These are phyloP conservation scores for Knoxdaviesia capensis DNA, from an alignment of 2,329 filamentous ascomycete genomes.

Conservation along the genomic window DNA sequence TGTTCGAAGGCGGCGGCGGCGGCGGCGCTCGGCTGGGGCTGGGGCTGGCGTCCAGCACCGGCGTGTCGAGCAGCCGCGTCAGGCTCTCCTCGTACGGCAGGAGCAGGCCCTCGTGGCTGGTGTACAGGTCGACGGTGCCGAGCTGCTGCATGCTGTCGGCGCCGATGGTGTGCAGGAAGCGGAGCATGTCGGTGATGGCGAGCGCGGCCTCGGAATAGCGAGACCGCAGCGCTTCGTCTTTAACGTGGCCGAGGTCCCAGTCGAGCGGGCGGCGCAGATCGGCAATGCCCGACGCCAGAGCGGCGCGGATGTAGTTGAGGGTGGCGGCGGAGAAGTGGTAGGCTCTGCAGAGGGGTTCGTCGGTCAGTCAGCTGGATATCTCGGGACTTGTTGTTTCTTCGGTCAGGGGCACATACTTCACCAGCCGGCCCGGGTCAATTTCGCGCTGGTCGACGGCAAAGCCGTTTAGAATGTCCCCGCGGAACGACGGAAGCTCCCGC, in stretches of 20 bases:
- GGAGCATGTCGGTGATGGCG: constrained; percentile 75
- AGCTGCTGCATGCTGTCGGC: constrained; percentile 69
- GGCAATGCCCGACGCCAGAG: constrained; percentile 72
- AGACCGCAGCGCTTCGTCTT: constrained; percentile 60
- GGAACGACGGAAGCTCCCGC: constrained; percentile 68
- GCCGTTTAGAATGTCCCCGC: constrained; percentile 90
- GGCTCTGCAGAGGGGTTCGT: constrained; percentile 28
- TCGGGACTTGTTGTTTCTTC: background rate
- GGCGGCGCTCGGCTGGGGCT: constrained; percentile 19
- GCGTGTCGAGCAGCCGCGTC: constrained; percentile 54
- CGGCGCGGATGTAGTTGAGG: constrained; percentile 75
- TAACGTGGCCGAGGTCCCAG: constrained; percentile 86
- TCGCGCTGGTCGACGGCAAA: constrained; percentile 55
- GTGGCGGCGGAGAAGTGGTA: constrained; percentile 95
- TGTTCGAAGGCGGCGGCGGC: constrained; percentile 13
- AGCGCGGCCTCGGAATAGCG: constrained; percentile 74
- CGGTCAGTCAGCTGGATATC: constrained; percentile 1
- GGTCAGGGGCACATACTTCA: constrained; percentile 25
- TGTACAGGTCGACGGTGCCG: constrained; percentile 86
- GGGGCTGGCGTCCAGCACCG: constrained; percentile 15
- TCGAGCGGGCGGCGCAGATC: constrained; percentile 86
- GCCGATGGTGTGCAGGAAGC: constrained; percentile 87
- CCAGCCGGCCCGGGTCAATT: constrained; percentile 66
- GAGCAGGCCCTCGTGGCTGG: constrained; percentile 82
- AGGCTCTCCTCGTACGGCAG: constrained; percentile 87